Evolutionary conservation across 768 basidiomycete species (phyloP).

Genomic region (Rhodotorula graminis): DNA sequence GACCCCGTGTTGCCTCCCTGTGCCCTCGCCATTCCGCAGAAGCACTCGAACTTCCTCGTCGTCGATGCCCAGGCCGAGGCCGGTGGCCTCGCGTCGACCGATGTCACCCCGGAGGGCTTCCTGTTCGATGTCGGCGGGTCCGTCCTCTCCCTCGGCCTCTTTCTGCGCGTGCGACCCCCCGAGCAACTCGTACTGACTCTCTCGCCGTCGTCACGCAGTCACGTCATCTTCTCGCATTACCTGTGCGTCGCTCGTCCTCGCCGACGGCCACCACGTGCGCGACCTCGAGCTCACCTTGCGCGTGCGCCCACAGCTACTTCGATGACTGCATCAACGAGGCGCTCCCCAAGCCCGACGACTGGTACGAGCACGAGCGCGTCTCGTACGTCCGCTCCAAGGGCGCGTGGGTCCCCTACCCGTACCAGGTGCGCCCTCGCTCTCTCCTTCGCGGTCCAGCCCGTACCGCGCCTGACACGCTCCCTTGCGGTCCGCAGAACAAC

Average conservation of each 20-base stretch:
- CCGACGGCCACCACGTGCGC: no score
- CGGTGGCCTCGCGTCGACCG: constrained; percentile 49
- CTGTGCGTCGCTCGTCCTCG: constrained; percentile 19
- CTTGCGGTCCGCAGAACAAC: constrained; percentile 47
- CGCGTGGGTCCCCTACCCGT: constrained; percentile 49
- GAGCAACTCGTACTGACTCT: no score
- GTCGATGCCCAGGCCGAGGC: constrained; percentile 45
- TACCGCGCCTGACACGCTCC: neutral
- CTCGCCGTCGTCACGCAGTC: constrained; percentile 35
- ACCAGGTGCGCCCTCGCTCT: constrained; percentile 1
- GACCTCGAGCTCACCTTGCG: neutral
- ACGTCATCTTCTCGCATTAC: constrained; percentile 51
- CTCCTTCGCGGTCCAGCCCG: neutral
- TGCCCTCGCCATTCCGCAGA: constrained; percentile 21
- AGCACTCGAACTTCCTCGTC: constrained; percentile 43
- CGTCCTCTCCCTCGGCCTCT: constrained; percentile 42
- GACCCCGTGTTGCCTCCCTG: neutral
- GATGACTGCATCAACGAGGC: constrained; percentile 48
- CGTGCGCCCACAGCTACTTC: constrained; percentile 42
- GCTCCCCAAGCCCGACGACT: constrained; percentile 48
- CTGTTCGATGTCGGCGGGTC: constrained; percentile 48
- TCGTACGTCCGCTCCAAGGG: constrained; percentile 47
- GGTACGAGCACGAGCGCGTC: constrained; percentile 49
- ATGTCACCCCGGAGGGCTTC: constrained; percentile 48
- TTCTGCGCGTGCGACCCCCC: neutral